Evolutionary conservation across 73 alveolate genomes (phyloP).

Genomic region (Tetrahymena thermophila): DNA sequence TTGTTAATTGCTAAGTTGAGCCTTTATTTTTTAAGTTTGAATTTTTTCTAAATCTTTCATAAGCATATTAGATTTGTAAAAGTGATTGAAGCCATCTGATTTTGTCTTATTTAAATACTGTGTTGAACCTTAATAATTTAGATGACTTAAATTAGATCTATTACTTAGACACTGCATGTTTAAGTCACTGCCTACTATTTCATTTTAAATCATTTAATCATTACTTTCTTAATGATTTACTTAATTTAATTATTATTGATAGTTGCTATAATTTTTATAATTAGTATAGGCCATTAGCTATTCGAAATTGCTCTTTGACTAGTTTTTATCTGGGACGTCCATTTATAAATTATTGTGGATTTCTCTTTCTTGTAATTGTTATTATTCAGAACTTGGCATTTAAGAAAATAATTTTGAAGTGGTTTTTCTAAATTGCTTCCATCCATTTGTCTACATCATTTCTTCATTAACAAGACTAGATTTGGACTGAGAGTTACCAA

Average conservation of each 20-base stretch:
- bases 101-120: not conserved
- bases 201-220: not conserved
- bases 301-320: not conserved
- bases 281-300: not conserved
- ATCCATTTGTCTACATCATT: not conserved
- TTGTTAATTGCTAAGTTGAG: not conserved
- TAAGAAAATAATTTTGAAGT: not conserved
- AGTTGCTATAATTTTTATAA: not conserved
- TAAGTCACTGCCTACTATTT: not conserved
- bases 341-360: too few species aligned
- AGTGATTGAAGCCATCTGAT: not conserved
- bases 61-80: not conserved
- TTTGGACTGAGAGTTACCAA: not conserved
- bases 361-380: not conserved
- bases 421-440: not conserved
- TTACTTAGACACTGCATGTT: not conserved
- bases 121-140: not conserved
- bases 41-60: not conserved
- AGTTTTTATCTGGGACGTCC: not conserved
- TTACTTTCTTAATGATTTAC: not conserved
- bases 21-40: not conserved
- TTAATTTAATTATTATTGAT: not conserved
- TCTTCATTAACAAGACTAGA: not conserved
- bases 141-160: not conserved
- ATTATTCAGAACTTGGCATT: not conserved